Evolutionary conservation across 148 eudicot genomes (phyloP).

Genomic region (Amaranthus palmeri): DNA sequence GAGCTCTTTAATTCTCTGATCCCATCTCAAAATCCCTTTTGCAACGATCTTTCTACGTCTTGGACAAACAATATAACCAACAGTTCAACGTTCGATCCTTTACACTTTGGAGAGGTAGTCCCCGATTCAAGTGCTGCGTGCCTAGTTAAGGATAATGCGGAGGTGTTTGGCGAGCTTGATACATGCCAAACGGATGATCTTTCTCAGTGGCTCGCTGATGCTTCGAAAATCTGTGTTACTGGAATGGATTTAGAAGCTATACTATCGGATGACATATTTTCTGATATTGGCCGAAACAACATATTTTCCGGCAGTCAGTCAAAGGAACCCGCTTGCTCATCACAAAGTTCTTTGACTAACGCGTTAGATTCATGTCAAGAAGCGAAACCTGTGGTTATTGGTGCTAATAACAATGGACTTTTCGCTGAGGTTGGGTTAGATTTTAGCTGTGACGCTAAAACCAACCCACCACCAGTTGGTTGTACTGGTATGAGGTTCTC

Average conservation of each 20-base stretch:
- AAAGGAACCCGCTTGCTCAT: conserved; percentile 28
- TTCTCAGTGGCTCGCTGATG: conserved; percentile 34
- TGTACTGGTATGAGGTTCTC: conserved; percentile 22
- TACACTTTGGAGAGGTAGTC: conserved; percentile 19
- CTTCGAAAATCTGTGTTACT: conserved; percentile 26
- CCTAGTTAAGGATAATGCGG: conserved; percentile 12
- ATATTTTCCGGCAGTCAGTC: conserved; percentile 10
- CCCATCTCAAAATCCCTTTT: conserved; percentile 30
- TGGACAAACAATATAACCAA: conserved; percentile 14
- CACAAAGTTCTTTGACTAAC: conserved; percentile 40
- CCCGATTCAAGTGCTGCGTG: conserved; percentile 7
- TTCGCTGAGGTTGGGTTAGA: conserved; percentile 27
- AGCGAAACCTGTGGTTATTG: conserved; percentile 14
- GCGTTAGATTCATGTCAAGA: conserved; percentile 20
- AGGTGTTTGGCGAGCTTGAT: conserved; percentile 24
- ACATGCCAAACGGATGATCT: conserved; percentile 28
- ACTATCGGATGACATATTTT: conserved; percentile 24
- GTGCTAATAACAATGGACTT: conserved; percentile 18
- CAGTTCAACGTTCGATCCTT: conserved; percentile 21
- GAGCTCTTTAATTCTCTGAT: conserved; percentile 32
- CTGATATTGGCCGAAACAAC: conserved; percentile 17
- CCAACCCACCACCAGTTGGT: conserved; percentile 17
- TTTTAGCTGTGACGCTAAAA: conserved; percentile 23
- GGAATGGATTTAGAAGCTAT: conserved; percentile 17
- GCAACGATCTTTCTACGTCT: conserved; percentile 17